These are phyloP conservation scores for Paraleonurus japonicus DNA, from an alignment of 257 asterid species.

Conservation along the genomic window DNA sequence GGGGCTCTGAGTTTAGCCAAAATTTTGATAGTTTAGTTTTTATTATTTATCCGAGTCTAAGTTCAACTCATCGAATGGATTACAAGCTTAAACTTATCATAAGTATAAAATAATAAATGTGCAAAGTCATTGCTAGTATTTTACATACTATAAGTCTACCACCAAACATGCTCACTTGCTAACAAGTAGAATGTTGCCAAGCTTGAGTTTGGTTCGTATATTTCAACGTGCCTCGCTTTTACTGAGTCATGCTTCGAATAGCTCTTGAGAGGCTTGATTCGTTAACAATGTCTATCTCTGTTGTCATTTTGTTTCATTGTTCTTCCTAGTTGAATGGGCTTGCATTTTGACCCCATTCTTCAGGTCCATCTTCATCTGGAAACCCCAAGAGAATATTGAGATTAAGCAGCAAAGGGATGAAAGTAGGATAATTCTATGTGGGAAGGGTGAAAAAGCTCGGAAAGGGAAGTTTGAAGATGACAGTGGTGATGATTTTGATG, in stretches of 20 bases:
- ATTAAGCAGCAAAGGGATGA: slow-evolving; percentile 37
- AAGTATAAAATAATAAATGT: too few species aligned
- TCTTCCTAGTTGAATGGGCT: not conserved
- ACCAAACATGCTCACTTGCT: too few species aligned
- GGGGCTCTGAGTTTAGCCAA: not conserved
- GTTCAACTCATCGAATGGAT: not conserved
- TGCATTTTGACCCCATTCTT: not conserved
- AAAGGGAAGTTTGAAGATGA: slow-evolving; percentile 44
- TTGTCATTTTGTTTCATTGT: not conserved
- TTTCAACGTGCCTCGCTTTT: too few species aligned
- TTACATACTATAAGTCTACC: too few species aligned
- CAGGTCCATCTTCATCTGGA: slow-evolving; percentile 96
- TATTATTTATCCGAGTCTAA: not conserved
- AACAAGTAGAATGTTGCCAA: too few species aligned
- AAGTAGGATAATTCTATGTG: slow-evolving; percentile 57
- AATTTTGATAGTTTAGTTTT: not conserved
- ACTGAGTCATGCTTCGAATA: too few species aligned
- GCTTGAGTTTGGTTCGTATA: not conserved
- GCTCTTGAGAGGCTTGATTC: too few species aligned
- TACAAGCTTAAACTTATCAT: not conserved
- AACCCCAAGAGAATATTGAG: slow-evolving; percentile 53
- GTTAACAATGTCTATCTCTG: too few species aligned
- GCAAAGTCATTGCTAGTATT: too few species aligned
- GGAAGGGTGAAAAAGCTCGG: slow-evolving; percentile 44
- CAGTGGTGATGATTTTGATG: slow-evolving; percentile 53